Evolutionary conservation across 2,329 filamentous ascomycete genomes (phyloP).

Genomic region (Raffaelea deltoideospora): DNA sequence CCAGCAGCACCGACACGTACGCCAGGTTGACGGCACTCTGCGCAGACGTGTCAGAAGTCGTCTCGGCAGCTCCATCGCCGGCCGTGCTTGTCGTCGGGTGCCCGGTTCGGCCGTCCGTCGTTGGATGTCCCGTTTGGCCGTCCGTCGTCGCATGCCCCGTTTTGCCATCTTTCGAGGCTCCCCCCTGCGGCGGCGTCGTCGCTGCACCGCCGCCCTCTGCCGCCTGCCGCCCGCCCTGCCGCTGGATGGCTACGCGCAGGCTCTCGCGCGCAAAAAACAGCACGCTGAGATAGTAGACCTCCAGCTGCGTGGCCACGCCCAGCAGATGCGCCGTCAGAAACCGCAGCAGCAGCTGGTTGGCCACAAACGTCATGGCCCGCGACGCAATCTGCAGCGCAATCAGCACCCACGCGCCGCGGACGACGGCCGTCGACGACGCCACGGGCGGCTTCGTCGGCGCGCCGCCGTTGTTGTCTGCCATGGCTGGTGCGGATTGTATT

Average conservation of each 20-base stretch:
- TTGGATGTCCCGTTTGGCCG: not conserved
- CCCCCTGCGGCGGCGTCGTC: too few species aligned
- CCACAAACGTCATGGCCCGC: conserved; percentile 75
- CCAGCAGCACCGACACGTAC: conserved; percentile 60
- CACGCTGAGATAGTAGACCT: conserved; percentile 85
- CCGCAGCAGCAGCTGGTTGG: conserved; percentile 82
- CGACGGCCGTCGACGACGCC: conserved; percentile 3
- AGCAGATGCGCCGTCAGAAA: conserved; percentile 75
- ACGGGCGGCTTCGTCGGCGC: not conserved
- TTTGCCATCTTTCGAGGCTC: not conserved
- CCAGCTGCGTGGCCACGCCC: conserved; percentile 76
- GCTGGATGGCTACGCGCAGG: conserved; percentile 77
- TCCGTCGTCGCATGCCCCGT: not conserved
- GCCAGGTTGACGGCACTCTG: conserved; percentile 82
- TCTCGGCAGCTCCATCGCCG: conserved; percentile 1
- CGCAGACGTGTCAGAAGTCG: conserved; percentile 19
- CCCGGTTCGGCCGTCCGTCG: conserved; percentile 1
- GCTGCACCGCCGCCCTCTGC: conserved; percentile 12
- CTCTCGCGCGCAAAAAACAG: conserved; percentile 90
- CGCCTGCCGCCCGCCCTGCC: conserved; percentile 32
- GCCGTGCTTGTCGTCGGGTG: conserved; percentile 6
- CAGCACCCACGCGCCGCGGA: conserved; percentile 67
- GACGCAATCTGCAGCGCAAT: conserved; percentile 79
- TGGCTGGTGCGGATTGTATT: not conserved
- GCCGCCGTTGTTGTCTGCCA: not conserved